Percentiles rank a stretch among this genome's conserved stretches.
Evolutionary conservation across 345 rosid genomes (phyloP).

Genomic region (Gossypium mustelinum): DNA sequence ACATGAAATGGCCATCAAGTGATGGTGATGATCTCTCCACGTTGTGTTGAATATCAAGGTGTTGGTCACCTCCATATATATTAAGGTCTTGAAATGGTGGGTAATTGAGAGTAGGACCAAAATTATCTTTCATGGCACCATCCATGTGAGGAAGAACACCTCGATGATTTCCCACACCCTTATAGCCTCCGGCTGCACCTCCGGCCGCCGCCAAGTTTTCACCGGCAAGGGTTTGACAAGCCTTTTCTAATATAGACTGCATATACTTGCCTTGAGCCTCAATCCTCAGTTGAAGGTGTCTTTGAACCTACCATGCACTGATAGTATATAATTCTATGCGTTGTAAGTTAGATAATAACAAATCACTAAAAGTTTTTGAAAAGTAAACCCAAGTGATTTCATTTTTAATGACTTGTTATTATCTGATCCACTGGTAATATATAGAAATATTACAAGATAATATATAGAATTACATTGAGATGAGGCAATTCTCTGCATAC

Average conservation of each 20-base stretch:
- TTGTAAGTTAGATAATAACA: not conserved
- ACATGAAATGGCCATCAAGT: constrained; percentile 39
- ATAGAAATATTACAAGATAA: not conserved
- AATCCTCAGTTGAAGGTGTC: constrained; percentile 92
- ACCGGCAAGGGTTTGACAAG: constrained; percentile 85
- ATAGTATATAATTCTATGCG: too few species aligned
- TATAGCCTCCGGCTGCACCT: constrained; percentile 41
- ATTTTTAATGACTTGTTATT: too few species aligned
- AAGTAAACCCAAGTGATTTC: not conserved
- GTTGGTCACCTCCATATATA: constrained; percentile 56
- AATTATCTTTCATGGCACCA: constrained; percentile 33
- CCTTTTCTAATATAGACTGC: constrained; percentile 93
- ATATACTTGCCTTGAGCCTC: constrained; percentile 99
- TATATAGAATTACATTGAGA: not conserved
- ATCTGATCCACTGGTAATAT: not conserved
- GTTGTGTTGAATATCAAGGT: constrained; percentile 51
- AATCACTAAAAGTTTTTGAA: not conserved
- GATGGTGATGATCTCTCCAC: constrained; percentile 53
- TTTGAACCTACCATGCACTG: constrained; percentile 62
- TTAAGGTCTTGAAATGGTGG: constrained; percentile 91
- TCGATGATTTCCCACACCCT: constrained; percentile 47
- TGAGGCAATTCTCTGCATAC: constrained; percentile 27
- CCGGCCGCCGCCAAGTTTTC: constrained; percentile 48
- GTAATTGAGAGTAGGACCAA: constrained; percentile 49
- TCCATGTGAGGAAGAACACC: constrained; percentile 29